Base-by-base conservation (phyloP, 768 basidiomycete species). In the Chalciporus piperatus region DNA sequence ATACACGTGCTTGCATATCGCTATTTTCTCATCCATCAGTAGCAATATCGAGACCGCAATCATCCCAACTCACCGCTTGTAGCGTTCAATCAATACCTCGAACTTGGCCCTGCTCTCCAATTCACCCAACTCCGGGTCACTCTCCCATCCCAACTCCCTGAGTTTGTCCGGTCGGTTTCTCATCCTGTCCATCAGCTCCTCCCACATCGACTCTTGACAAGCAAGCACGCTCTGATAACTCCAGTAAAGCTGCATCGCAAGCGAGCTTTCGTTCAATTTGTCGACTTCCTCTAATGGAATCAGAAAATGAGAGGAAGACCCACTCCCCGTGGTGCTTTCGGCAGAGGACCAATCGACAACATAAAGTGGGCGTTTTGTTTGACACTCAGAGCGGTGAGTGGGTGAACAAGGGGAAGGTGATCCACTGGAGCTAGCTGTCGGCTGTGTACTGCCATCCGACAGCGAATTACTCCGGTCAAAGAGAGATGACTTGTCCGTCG, bases 161-260 rank as follows among this genome's bases (percentile, higher is more conserved):
- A 87, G 67, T 51, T 81, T 77, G 6, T 75, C 72, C 41, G 73
- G 76, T 48, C 76, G 71, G 58, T 85, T 84, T 45, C 81, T 72
- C 65, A 84, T 74, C 54, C 80, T 76, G 54, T 83, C 79, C 56
- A 78, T 77, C 44, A 88, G 72, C 48, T 85, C 84, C 54, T 87
- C 85, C 85, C 85, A 88, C 84, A 88, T 85, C 25, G 84, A 79
- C 60, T 87, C 86, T 64, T 84, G 79, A 57, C 83, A 85, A 12
- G 82, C 83, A 12, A 85, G 63, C 8, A 88, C 81, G 17, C 69
- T 66, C 57, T 82, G 78, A 54, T 79, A 86, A n/a, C 81, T 78
- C 54, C 76, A 73, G 59, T 85, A 81, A 4, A 88, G 74, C 50
- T 88, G 85, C 83, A 87, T 85, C 0, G 84, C 84, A 25, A 85